Conservation (phyloP, 2,329 filamentous ascomycete species). For the Cordyceps javanica region DNA sequence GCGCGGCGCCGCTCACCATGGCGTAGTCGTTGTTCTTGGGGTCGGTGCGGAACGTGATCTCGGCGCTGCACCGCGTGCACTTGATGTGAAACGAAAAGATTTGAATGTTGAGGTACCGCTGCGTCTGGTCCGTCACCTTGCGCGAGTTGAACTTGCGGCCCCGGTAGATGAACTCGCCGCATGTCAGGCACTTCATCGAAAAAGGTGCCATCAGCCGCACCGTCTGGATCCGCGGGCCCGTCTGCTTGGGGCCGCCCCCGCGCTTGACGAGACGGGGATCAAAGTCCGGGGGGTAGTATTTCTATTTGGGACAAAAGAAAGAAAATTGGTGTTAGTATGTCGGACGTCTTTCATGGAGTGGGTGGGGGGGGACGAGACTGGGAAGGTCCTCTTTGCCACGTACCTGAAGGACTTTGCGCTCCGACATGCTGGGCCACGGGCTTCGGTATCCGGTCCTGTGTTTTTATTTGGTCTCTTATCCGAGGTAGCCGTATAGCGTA, state of each 20-base stretch:
- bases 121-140: constrained; percentile 83
- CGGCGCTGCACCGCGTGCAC: constrained; percentile 77
- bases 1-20: constrained; percentile 73
- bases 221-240: constrained; percentile 74
- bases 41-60: constrained; percentile 92
- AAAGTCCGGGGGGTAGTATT: constrained; percentile 72
- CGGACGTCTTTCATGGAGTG: neutral
- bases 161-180: constrained; percentile 79
- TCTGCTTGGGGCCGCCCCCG: constrained; percentile 61
- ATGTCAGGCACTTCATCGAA: constrained; percentile 38
- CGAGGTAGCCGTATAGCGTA: no score
- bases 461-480: no score
- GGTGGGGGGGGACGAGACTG: no score
- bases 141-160: constrained; percentile 92
- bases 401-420: constrained; percentile 67
- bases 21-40: constrained; percentile 91
- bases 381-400: neutral
- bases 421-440: constrained; percentile 59
- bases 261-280: constrained; percentile 77
- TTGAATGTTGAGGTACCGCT: constrained; percentile 82
- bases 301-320: constrained; percentile 28
- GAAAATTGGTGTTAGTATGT: neutral
- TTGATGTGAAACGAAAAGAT: constrained; percentile 80
- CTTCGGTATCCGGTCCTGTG: neutral
- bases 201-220: constrained; percentile 71